Evolutionary conservation across 2,329 filamentous ascomycete genomes (phyloP).

Genomic region (Nemania sp.): DNA sequence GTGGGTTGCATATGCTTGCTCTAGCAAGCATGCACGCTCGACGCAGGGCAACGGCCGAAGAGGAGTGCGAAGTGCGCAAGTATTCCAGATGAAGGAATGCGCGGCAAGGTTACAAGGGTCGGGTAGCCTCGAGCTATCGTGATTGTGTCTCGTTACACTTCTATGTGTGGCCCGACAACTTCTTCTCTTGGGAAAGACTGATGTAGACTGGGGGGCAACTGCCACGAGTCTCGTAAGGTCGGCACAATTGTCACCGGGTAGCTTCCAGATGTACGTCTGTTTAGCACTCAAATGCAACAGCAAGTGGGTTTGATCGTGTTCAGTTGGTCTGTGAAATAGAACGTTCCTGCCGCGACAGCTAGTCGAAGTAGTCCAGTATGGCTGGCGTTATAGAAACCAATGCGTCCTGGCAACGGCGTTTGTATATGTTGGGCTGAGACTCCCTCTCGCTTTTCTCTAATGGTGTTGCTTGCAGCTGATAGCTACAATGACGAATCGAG

Average conservation of each 20-base stretch:
- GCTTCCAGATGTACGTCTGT: conserved; percentile 7
- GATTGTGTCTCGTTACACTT: conserved; percentile 6
- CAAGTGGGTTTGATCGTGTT: conserved; percentile 9
- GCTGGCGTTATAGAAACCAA: conserved; percentile 8
- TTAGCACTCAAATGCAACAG: conserved; percentile 13
- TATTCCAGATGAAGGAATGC: conserved; percentile 16
- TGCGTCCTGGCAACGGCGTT: conserved; percentile 9
- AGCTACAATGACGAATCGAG: conserved; percentile 12
- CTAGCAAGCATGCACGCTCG: conserved; percentile 21
- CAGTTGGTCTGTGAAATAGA: conserved; percentile 3
- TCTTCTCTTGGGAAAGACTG: background rate
- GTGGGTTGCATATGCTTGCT: conserved; percentile 14
- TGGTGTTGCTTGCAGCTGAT: conserved; percentile 8
- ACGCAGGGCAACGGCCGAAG: conserved; percentile 11
- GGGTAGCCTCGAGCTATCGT: conserved; percentile 7
- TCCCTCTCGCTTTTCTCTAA: conserved; percentile 9
- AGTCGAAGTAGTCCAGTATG: conserved; percentile 5
- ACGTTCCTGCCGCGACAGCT: conserved; percentile 2
- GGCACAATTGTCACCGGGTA: conserved; percentile 1
- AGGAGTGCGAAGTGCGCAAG: conserved; percentile 13
- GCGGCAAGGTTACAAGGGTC: conserved; percentile 7
- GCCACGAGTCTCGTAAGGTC: background rate
- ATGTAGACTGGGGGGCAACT: background rate
- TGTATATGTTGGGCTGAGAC: conserved; percentile 7
- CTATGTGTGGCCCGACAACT: conserved; percentile 4